Evolutionary conservation across 345 rosid species (phyloP), one percentile per base, ranked within the genome.

Genomic region (Salix viminalis): DNA sequence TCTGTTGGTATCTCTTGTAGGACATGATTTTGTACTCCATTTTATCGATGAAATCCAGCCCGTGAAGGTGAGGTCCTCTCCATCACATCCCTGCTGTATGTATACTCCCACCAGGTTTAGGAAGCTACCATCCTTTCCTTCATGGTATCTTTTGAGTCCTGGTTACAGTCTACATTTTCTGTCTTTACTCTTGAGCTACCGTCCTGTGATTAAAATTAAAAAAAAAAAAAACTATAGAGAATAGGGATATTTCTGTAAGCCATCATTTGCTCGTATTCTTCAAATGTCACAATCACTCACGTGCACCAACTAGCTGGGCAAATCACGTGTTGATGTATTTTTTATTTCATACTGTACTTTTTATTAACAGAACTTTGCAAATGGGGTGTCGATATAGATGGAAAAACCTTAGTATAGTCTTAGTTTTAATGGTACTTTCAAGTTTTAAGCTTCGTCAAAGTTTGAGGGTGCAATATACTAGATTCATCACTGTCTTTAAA

Each of bases 211-310:
- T 65, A 34, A 74, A 81, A 69, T n/a, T n/a, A n/a, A n/a, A n/a
- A n/a, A n/a, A n/a, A n/a, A n/a, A n/a, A 4, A 2, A 14, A 61
- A 16, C 2, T 41, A 44, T 46, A 58, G 36, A 68, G 26, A 41
- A 67, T 39, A 23, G 41, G 54, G 81, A 62, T 32, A 58, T 67
- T 41, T 26, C 46, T 12, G 72, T n/a, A 58, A 54, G 71, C 79
- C 77, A 46, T 67, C 77, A 76, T 23, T 48, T 74, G 10, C 30
- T 6, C 5, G 68, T 42, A 73, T 72, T 80, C 82, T 52, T 78
- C 75, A 23, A 34, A 48, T 67, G 87, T 84, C 84, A 44, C 76
- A 68, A 80, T 79, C 85, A 46, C 76, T 85, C 87, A 85, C 85
- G 82, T 82, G 85, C 75, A 77, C 71, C 72, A 28, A 54, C 52